phyloP scores from a whole-genome alignment of 352 stramenopile species.

The Paralagenidium karlingii region DNA sequence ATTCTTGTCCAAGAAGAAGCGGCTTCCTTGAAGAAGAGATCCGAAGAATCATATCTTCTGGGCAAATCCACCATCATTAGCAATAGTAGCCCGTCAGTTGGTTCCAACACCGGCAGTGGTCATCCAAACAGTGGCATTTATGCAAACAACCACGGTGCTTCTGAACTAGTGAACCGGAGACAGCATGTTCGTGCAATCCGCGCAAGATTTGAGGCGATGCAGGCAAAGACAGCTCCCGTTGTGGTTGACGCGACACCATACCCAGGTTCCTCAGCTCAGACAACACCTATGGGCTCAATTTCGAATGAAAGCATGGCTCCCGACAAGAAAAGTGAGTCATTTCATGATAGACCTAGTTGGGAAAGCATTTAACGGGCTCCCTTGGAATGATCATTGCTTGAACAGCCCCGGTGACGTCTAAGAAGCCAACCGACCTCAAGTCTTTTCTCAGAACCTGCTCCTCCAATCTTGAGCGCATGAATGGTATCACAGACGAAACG shows the following conservation, averaged over 20 bases:
- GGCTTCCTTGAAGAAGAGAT: too few relatives aligned
- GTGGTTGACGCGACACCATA: not conserved
- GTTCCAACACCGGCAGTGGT: not conserved
- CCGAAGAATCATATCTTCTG: constrained; percentile 6
- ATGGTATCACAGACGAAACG: too few relatives aligned
- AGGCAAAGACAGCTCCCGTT: not conserved
- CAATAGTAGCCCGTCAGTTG: constrained; percentile 3
- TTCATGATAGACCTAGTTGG: not conserved
- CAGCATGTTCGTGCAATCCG: constrained; percentile 9
- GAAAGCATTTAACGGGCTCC: constrained; percentile 1
- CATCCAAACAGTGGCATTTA: not conserved
- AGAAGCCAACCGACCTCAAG: constrained; percentile 51
- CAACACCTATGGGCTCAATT: constrained; percentile 3
- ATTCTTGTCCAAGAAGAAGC: too few relatives aligned
- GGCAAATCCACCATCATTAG: constrained; percentile 35
- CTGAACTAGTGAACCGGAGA: constrained; percentile 8
- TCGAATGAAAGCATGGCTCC: constrained; percentile 4
- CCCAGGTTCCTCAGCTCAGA: not conserved
- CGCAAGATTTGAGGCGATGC: constrained; percentile 11
- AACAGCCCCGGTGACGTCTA: constrained; percentile 6
- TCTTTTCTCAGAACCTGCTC: constrained; percentile 52
- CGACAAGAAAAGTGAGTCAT: not conserved
- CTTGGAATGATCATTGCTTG: constrained; percentile 5
- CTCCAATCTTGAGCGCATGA: constrained; percentile 37
- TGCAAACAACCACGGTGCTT: constrained; percentile 1